Evolutionary conservation across 2,329 filamentous ascomycete species (phyloP).

Genomic region (Verticillium klebahnii): DNA sequence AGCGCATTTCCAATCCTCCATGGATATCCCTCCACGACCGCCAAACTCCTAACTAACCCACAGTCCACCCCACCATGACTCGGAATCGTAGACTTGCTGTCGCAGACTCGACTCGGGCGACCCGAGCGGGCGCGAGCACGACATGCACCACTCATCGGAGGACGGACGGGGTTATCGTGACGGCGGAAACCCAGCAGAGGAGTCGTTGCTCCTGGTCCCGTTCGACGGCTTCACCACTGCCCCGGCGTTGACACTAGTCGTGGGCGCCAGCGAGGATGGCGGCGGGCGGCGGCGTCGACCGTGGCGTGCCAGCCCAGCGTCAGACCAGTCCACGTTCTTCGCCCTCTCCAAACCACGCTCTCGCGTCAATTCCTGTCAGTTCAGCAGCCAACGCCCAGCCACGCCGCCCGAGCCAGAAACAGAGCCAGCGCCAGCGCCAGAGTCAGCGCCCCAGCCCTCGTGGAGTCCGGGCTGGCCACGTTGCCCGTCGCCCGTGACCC

Average conservation of each 20-base stretch:
- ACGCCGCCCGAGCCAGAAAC: not conserved
- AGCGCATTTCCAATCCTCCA: not conserved
- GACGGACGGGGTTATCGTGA: not conserved
- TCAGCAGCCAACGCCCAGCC: not conserved
- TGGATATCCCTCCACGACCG: not conserved
- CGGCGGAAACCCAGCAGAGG: not conserved
- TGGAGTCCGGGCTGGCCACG: not conserved
- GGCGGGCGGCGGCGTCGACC: not conserved
- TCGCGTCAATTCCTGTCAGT: not conserved
- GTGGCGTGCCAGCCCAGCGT: not conserved
- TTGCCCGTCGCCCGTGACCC: not conserved
- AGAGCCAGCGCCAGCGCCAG: not conserved
- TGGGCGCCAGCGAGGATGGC: not conserved
- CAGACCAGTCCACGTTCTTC: not conserved
- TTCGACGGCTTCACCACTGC: not conserved
- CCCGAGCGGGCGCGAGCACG: not conserved
- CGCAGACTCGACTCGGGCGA: not conserved
- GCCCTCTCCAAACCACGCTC: not conserved
- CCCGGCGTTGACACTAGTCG: not conserved
- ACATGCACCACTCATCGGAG: not conserved
- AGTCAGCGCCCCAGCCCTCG: not conserved
- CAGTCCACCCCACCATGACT: not conserved
- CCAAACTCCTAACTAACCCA: not conserved
- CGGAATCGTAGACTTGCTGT: not conserved
- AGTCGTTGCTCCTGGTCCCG: not conserved